These are phyloP conservation scores for Linum usitatissimum DNA, from an alignment of 345 rosid species.

Conservation along the genomic window DNA sequence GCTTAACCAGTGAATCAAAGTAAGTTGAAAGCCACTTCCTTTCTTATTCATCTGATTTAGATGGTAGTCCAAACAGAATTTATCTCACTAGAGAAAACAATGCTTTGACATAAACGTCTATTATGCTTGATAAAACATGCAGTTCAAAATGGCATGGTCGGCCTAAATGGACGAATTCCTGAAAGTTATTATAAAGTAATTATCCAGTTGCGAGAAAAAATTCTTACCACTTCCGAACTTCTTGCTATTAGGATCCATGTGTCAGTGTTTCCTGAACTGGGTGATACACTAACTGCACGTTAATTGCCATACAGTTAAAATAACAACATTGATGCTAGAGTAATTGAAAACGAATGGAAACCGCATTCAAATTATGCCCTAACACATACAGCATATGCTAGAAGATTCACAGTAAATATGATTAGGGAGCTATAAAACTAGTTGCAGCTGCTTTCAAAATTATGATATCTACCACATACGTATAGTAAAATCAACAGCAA, in stretches of 20 bases:
- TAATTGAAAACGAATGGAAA: too few species aligned
- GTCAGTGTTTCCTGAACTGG: neutral
- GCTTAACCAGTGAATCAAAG: neutral
- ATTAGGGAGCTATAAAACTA: neutral
- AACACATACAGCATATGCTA: neutral
- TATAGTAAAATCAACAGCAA: neutral
- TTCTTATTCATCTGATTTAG: neutral
- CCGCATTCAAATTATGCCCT: neutral
- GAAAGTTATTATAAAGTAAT: neutral
- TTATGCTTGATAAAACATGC: neutral
- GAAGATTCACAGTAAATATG: neutral
- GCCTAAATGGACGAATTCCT: neutral
- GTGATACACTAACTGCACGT: neutral
- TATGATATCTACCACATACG: neutral
- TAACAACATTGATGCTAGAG: neutral
- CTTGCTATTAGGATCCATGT: neutral
- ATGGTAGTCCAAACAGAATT: neutral
- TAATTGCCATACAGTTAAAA: neutral
- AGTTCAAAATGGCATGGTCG: neutral
- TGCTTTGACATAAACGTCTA: neutral
- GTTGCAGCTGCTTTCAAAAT: neutral
- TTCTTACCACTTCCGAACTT: conserved; percentile 4
- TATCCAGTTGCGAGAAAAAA: neutral
- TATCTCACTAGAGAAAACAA: neutral
- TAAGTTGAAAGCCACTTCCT: neutral